Conservation (phyloP, 2,329 filamentous ascomycete species). For the Ceratocystis harringtonii region DNA sequence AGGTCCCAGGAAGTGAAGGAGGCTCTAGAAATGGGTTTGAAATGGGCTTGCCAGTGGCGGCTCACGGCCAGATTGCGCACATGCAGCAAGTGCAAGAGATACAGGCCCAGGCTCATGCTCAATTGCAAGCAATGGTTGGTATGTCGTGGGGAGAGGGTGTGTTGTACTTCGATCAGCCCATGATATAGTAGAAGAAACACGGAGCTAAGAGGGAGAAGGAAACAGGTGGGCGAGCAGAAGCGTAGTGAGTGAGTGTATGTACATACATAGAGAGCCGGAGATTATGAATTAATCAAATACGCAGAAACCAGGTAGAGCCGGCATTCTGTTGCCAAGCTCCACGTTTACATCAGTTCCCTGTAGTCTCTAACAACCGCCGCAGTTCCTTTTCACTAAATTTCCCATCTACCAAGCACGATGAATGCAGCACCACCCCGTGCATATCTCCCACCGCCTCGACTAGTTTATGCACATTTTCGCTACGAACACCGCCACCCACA, state of each 20-base stretch:
- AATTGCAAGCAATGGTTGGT: background rate
- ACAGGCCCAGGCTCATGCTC: background rate
- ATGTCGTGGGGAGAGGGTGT: background rate
- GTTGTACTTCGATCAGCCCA: constrained; percentile 5
- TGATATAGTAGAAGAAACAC: background rate
- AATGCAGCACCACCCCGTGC: constrained; percentile 17
- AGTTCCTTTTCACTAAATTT: constrained; percentile 12
- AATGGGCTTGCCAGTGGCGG: constrained; percentile 6
- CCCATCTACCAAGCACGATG: constrained; percentile 17
- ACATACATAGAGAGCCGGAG: background rate
- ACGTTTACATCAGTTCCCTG: background rate
- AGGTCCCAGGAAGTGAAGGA: background rate
- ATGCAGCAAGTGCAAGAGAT: constrained; percentile 13
- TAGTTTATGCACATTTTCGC: constrained; percentile 24
- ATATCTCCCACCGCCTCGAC: background rate
- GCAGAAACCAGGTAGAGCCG: background rate
- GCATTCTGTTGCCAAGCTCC: background rate
- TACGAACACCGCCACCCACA: constrained; percentile 37
- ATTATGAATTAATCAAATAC: background rate
- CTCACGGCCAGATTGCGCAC: constrained; percentile 6
- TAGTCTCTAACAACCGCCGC: constrained; percentile 7
- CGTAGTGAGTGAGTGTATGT: background rate
- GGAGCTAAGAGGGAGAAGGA: background rate
- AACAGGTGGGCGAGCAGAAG: background rate
- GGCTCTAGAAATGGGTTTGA: background rate